These are phyloP conservation scores for Skeletonema potamos DNA, from an alignment of 108 stramenopile species.

Conservation along the genomic window DNA sequence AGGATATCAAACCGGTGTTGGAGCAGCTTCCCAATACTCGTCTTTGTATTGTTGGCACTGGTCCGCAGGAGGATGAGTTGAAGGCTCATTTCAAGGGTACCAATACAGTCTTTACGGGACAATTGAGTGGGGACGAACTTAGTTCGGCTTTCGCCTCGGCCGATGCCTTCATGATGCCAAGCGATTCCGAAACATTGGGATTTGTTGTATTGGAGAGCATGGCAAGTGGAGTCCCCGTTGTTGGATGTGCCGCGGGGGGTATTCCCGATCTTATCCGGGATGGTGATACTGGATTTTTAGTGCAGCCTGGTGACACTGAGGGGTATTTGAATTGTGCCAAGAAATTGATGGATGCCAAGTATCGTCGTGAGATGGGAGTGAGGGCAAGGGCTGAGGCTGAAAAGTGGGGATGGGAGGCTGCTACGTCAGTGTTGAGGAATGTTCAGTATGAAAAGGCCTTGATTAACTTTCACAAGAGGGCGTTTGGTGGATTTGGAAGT, in stretches of 20 bases:
- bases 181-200: constrained; percentile 82
- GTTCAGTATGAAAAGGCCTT: constrained; percentile 86
- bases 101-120: constrained; percentile 63
- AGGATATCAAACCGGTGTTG: constrained; percentile 74
- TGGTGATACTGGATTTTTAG: constrained; percentile 70
- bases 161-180: constrained; percentile 79
- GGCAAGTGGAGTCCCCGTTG: constrained; percentile 88
- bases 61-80: constrained; percentile 61
- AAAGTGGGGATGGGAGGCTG: constrained; percentile 90
- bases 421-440: constrained; percentile 82
- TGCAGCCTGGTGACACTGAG: constrained; percentile 54
- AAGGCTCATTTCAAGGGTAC: constrained; percentile 55
- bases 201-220: constrained; percentile 91
- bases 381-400: constrained; percentile 79
- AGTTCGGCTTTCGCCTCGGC: constrained; percentile 68
- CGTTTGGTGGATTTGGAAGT: constrained; percentile 78
- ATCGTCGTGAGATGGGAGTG: constrained; percentile 67
- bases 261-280: constrained; percentile 76
- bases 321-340: constrained; percentile 56
- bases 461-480: constrained; percentile 79
- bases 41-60: constrained; percentile 64
- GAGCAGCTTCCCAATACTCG: constrained; percentile 68
- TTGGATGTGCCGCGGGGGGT: constrained; percentile 73
- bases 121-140: constrained; percentile 60
- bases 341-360: constrained; percentile 54